Evolutionary conservation across 345 rosid species (phyloP), one percentile per base, ranked within the genome.

Genomic region (Populus nigra): DNA sequence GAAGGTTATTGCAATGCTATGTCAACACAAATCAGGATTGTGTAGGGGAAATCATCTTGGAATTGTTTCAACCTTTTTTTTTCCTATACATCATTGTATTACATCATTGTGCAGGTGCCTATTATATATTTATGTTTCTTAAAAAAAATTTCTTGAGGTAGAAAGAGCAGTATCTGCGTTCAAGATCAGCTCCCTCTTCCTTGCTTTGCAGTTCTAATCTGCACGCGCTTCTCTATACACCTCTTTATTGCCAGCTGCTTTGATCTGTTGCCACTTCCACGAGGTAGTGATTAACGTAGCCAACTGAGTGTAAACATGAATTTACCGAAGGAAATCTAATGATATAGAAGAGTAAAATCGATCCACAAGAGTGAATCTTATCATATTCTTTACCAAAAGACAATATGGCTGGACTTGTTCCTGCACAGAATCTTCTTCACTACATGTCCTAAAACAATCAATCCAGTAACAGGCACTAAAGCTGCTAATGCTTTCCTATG

Each of bases 401-500:
- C 47, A 43, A 43, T 43, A 43, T 43, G 47, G 15, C 47, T 43
- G 47, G 15, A 43, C 47, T 43, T 43, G 4, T 11, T 43, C 47
- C 47, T 10, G 47, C 47, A 43, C 47, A 43, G 47, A 38, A 38
- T 38, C 39, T 38, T 38, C 8, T 38, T 38, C 6, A 8, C 12
- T 76, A 66, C 63, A 77, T 63, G 22, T 31, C 71, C 74, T 70
- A 69, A 33, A 72, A 73, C 75, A 72, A 71, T 43, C 33, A 50
- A 33, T 35, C 68, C 38, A 72, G 47, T 43, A 25, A 41, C 43
- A 76, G 66, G 66, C 61, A 82, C 45, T 45, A 57, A 69, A 50
- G 13, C 29, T 38, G 59, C 31, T 22, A 9, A 43, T 71, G 78
- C 77, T 62, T 76, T 76, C 79, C 77, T 76, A 67, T 76, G 22